A percentile compares a stretch with the other conserved stretches of the same genome.
These are phyloP conservation scores for Candida tunisiensis DNA, from an alignment of 1,139 yeast genomes.

Conservation along the genomic window DNA sequence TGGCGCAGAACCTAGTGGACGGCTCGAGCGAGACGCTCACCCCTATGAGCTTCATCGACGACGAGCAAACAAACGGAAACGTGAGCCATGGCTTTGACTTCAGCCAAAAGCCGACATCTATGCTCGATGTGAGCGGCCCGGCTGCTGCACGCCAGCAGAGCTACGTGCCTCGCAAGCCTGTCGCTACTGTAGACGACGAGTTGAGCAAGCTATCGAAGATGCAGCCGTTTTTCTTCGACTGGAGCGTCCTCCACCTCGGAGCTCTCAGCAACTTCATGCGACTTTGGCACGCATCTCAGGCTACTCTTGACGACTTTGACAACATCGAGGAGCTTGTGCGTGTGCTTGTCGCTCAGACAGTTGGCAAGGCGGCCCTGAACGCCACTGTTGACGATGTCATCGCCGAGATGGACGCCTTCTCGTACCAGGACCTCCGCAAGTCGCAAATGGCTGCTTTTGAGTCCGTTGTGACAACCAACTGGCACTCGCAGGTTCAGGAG, in stretches of 20 bases:
- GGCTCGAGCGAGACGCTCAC: conserved; percentile 9
- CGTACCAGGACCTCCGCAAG: conserved; percentile 36
- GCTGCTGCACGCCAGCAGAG: neutral
- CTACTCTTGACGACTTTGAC: conserved; percentile 34
- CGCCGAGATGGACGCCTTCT: conserved; percentile 20
- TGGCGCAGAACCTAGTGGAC: conserved; percentile 4
- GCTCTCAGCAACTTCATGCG: conserved; percentile 41
- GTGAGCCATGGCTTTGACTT: no score
- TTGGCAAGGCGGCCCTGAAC: conserved; percentile 11
- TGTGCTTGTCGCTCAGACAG: conserved; percentile 18
- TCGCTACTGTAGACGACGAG: conserved; percentile 13
- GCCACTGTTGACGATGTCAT: conserved; percentile 9
- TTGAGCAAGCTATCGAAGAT: conserved; percentile 16
- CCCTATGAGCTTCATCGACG: conserved; percentile 10
- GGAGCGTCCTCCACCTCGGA: conserved; percentile 39
- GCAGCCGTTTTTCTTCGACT: conserved; percentile 30
- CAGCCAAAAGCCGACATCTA: no score
- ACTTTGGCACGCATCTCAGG: conserved; percentile 54
- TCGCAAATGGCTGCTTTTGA: conserved; percentile 35
- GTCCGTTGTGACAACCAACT: conserved; percentile 14
- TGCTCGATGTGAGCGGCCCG: neutral
- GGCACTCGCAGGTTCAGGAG: conserved; percentile 24
- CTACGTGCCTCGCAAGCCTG: neutral
- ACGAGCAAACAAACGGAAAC: no score
- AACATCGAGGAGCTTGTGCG: conserved; percentile 28